These are phyloP conservation scores for Arthromyces matolae DNA, from an alignment of 768 basidiomycete genomes.

Conservation along the genomic window DNA sequence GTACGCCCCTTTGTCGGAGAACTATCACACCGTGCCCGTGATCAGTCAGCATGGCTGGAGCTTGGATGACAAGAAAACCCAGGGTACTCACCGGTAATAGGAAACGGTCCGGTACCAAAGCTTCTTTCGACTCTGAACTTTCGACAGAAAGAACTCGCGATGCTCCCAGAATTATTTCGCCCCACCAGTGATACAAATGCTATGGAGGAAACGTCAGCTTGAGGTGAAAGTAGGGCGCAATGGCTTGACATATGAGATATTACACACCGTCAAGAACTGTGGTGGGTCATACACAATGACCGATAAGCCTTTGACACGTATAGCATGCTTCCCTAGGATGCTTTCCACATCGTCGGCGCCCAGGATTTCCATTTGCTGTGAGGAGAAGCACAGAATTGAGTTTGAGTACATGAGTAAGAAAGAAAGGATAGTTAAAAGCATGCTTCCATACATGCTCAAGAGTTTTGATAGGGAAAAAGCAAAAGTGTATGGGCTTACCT, in stretches of 20 bases:
- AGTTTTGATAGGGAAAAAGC: not conserved
- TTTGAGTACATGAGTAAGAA: not conserved
- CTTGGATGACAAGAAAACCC: not conserved
- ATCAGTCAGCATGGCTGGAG: not conserved
- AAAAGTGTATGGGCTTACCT: constrained; percentile 20
- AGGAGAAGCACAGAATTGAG: constrained; percentile 2
- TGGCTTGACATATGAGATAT: not conserved
- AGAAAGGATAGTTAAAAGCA: constrained; percentile 3
- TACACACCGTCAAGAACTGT: constrained; percentile 23
- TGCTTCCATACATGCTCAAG: constrained; percentile 4
- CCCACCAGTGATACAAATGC: constrained; percentile 49
- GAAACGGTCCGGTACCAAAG: constrained; percentile 30
- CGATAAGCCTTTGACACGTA: constrained; percentile 22
- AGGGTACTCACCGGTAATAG: constrained; percentile 30
- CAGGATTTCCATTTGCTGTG: constrained; percentile 28
- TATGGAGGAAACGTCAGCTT: constrained; percentile 13
- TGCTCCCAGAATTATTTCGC: constrained; percentile 41
- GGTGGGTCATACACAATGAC: constrained; percentile 28
- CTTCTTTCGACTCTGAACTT: constrained; percentile 11
- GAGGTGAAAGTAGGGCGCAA: not conserved
- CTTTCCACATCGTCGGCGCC: constrained; percentile 15
- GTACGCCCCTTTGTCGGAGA: constrained; percentile 38
- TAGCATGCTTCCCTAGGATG: constrained; percentile 20
- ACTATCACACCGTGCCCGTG: constrained; percentile 10
- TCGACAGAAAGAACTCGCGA: constrained; percentile 37